Evolutionary conservation across 2,329 filamentous ascomycete species (phyloP).

Genomic region (Nemania serpens): DNA sequence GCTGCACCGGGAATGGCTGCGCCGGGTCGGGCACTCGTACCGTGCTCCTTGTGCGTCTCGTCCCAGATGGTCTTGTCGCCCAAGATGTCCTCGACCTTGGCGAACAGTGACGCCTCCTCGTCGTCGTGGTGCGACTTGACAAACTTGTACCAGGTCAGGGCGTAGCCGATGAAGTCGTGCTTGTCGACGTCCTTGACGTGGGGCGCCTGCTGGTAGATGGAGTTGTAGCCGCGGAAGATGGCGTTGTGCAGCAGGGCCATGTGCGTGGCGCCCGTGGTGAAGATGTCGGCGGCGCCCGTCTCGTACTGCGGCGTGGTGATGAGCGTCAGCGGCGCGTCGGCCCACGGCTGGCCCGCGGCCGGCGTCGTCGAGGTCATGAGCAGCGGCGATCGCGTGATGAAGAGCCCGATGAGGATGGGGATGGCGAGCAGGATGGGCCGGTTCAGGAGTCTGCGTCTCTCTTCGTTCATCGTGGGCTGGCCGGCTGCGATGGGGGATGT

Average conservation of each 20-base stretch:
- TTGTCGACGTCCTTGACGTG: conserved; percentile 57
- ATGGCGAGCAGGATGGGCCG: conserved; percentile 42
- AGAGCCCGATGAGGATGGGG: conserved; percentile 43
- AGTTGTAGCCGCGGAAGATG: conserved; percentile 67
- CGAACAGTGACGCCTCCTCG: conserved; percentile 62
- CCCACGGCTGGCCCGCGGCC: conserved; percentile 49
- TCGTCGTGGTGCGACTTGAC: conserved; percentile 65
- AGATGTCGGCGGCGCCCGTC: conserved; percentile 61
- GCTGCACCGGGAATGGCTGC: too few species aligned
- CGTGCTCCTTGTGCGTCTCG: conserved; percentile 60
- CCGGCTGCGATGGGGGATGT: too few species aligned
- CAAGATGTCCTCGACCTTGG: conserved; percentile 57
- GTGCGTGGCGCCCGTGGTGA: conserved; percentile 63
- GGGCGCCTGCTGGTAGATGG: conserved; percentile 64
- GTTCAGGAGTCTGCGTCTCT: conserved; percentile 34
- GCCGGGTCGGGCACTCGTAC: too few species aligned
- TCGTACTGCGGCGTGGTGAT: conserved; percentile 58
- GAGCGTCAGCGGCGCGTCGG: conserved; percentile 59
- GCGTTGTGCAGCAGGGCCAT: conserved; percentile 67
- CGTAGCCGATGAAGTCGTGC: conserved; percentile 62
- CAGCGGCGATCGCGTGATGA: conserved; percentile 46
- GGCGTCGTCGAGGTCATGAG: conserved; percentile 45
- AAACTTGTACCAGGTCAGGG: conserved; percentile 62
- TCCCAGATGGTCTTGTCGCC: conserved; percentile 56
- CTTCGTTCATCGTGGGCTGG: conserved; percentile 29